Evolutionary conservation across 208 protist species (phyloP).

Genomic region (Eutreptiella sp.): DNA sequence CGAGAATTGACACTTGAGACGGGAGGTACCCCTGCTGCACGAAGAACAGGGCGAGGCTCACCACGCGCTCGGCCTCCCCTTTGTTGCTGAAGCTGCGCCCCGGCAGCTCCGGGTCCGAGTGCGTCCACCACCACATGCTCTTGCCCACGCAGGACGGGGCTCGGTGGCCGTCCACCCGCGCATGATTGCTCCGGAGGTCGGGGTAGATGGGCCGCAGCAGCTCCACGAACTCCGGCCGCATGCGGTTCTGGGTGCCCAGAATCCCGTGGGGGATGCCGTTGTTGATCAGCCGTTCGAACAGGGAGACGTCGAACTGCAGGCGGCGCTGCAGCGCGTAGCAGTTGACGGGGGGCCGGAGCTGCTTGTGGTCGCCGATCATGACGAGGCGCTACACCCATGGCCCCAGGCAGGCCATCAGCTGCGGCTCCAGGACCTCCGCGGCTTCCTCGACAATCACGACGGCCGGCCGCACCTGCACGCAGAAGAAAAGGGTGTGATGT

Average conservation of each 20-base stretch:
- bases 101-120: constrained; percentile 57
- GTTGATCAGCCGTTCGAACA: constrained; percentile 48
- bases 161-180: constrained; percentile 47
- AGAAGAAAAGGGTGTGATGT: too few species aligned
- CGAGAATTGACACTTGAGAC: too few species aligned
- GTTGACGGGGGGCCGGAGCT: constrained; percentile 48
- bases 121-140: constrained; percentile 71
- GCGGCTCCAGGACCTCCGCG: constrained; percentile 36
- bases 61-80: constrained; percentile 62
- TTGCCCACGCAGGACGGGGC: constrained; percentile 46
- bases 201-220: too few species aligned
- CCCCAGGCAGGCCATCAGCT: constrained; percentile 22
- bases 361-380: constrained; percentile 42
- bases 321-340: neutral
- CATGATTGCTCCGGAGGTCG: constrained; percentile 32
- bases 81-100: constrained; percentile 48
- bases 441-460: constrained; percentile 47
- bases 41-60: constrained; percentile 33
- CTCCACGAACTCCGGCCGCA: constrained; percentile 48
- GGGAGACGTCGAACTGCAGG: constrained; percentile 8
- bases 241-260: constrained; percentile 42
- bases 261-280: constrained; percentile 1
- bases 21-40: constrained; percentile 15
- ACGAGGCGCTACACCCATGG: constrained; percentile 30
- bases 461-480: neutral